phyloP scores from a whole-genome alignment of 192 early-diverging fungal species.

The Umbelopsis sp. region DNA sequence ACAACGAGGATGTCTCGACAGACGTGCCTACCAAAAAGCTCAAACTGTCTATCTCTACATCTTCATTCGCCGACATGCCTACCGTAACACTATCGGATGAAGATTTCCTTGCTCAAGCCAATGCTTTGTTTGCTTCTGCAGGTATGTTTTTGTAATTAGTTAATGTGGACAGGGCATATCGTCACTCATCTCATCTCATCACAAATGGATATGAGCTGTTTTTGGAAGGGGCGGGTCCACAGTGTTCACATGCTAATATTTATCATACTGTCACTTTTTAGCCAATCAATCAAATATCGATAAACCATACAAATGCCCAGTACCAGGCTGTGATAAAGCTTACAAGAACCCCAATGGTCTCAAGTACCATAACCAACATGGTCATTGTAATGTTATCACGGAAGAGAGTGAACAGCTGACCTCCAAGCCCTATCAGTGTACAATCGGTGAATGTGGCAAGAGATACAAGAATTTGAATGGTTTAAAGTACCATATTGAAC shows the following conservation, averaged over 20 bases:
- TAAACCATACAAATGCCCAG: conserved; percentile 88
- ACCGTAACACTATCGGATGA: conserved; percentile 35
- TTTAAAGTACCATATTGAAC: conserved; percentile 93
- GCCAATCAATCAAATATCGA: conserved; percentile 45
- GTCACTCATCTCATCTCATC: no score
- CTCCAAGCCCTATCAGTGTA: conserved; percentile 76
- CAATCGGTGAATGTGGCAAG: conserved; percentile 83
- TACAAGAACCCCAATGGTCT: conserved; percentile 99
- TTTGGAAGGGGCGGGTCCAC: no score
- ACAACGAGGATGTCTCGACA: not conserved
- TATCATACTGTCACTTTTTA: conserved; percentile 2
- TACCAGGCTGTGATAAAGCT: conserved; percentile 87
- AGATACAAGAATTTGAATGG: conserved; percentile 97
- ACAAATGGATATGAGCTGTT: no score
- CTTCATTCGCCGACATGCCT: conserved; percentile 20
- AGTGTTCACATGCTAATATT: conserved; percentile 3
- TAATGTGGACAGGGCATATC: not conserved
- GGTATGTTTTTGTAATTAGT: conserved; percentile 4
- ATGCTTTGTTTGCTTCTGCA: conserved; percentile 36
- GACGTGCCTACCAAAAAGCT: not conserved
- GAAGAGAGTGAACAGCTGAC: conserved; percentile 59
- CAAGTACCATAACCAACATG: conserved; percentile 97
- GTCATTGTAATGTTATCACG: conserved; percentile 70
- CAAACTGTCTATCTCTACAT: conserved; percentile 32
- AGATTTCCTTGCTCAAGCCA: conserved; percentile 45